Evolutionary conservation across 805 yeast genomes (phyloP).

Genomic region (Saturnispora sekii): DNA sequence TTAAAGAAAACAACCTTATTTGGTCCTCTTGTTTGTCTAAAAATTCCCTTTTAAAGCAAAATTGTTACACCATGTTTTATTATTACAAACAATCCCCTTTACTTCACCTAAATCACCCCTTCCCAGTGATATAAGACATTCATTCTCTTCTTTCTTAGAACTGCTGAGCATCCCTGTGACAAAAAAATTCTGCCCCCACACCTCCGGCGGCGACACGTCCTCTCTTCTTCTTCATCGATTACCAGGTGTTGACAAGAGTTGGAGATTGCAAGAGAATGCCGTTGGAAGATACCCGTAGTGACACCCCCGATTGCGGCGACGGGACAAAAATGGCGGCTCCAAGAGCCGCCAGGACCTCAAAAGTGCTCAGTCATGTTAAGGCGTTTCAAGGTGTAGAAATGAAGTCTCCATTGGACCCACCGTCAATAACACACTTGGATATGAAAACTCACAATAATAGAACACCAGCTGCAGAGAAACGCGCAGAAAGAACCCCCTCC

Average conservation of each 20-base stretch:
- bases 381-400: conserved; percentile 4
- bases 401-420: conserved; percentile 9
- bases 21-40: too few species aligned
- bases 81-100: background rate
- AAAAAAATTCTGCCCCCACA: background rate
- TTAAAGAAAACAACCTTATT: too few species aligned
- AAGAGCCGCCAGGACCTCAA: too few species aligned
- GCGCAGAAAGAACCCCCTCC: conserved; percentile 10
- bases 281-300: too few species aligned
- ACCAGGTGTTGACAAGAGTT: too few species aligned
- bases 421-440: conserved; percentile 6
- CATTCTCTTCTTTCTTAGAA: background rate
- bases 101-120: background rate
- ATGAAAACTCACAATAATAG: conserved; percentile 6
- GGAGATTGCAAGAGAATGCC: too few species aligned
- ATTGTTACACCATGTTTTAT: too few species aligned
- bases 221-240: background rate
- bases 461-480: background rate
- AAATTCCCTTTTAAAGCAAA: too few species aligned
- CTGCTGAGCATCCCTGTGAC: too few species aligned
- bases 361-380: too few species aligned
- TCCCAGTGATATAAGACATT: background rate
- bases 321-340: too few species aligned
- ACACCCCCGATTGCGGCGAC: too few species aligned
- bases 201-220: background rate